Conservation (phyloP, 768 basidiomycete genomes). For the Russula emetica region DNA sequence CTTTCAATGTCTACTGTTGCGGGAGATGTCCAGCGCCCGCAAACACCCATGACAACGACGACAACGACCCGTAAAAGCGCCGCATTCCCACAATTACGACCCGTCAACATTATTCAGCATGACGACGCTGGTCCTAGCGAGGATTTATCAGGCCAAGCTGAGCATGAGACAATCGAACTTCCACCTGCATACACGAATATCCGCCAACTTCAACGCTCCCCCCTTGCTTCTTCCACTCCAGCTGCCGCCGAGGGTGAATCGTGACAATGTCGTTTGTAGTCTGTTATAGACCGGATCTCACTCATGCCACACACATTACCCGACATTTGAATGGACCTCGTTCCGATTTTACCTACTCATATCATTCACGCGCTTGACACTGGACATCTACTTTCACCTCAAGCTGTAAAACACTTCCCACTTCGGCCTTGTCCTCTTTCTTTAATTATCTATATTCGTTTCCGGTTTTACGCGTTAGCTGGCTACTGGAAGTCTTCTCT, state of each 20-base stretch:
- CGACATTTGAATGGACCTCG: neutral
- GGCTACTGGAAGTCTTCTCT: neutral
- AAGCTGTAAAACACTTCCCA: constrained; percentile 12
- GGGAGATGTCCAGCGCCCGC: constrained; percentile 25
- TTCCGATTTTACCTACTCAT: neutral
- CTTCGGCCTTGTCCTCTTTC: neutral
- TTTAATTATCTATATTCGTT: neutral
- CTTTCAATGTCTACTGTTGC: constrained; percentile 11
- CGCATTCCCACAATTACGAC: constrained; percentile 49
- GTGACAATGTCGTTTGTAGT: neutral
- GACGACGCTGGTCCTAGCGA: constrained; percentile 71
- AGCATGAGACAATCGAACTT: constrained; percentile 73
- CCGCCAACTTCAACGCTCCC: constrained; percentile 7
- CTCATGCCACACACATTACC: neutral
- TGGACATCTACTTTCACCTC: constrained; percentile 6
- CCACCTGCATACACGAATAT: constrained; percentile 80
- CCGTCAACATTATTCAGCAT: constrained; percentile 80
- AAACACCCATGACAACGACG: constrained; percentile 28
- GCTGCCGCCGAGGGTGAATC: neutral
- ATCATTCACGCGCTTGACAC: neutral
- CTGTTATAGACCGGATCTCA: neutral
- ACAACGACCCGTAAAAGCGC: constrained; percentile 45
- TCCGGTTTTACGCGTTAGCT: neutral
- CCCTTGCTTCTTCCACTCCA: neutral
- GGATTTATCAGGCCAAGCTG: constrained; percentile 34